phyloP scores from a whole-genome alignment of 805 yeast species.

The Candida boidinii region DNA sequence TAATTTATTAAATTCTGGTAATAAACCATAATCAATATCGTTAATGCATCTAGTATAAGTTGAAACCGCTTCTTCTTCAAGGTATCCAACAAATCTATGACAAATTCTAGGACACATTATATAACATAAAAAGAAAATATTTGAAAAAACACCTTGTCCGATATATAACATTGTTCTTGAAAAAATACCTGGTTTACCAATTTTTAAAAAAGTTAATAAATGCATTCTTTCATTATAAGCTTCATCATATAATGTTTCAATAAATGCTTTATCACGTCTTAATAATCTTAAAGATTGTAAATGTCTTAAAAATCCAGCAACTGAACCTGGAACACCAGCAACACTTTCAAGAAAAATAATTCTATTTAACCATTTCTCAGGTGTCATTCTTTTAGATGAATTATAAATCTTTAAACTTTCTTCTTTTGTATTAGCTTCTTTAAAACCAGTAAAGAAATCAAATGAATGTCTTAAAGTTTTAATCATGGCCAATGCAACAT shows the following conservation, averaged over 20 bases:
- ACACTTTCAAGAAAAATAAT: conserved; percentile 58
- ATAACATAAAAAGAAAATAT: conserved; percentile 53
- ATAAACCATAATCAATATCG: conserved; percentile 40
- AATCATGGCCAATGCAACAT: conserved; percentile 41
- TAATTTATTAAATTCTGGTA: conserved; percentile 37
- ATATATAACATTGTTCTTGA: conserved; percentile 44
- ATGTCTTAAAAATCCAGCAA: conserved; percentile 65
- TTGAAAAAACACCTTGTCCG: conserved; percentile 68
- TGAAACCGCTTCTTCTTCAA: conserved; percentile 69
- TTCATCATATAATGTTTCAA: conserved; percentile 64
- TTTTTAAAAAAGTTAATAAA: conserved; percentile 54
- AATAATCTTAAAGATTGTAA: conserved; percentile 54
- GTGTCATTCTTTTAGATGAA: conserved; percentile 43
- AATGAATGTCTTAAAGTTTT: conserved; percentile 38
- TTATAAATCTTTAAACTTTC: conserved; percentile 17
- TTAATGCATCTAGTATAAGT: conserved; percentile 57
- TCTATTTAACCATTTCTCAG: conserved; percentile 54
- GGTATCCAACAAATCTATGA: conserved; percentile 69
- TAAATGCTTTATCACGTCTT: conserved; percentile 64
- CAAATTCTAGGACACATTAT: conserved; percentile 53
- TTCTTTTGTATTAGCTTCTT: conserved; percentile 36
- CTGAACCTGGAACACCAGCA: conserved; percentile 79
- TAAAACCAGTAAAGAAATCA: conserved; percentile 58
- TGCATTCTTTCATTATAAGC: conserved; percentile 79
- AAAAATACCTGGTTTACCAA: conserved; percentile 54